Base-by-base conservation (phyloP, 495 filamentous ascomycete species). In the Aspergillus ellipticus region DNA sequence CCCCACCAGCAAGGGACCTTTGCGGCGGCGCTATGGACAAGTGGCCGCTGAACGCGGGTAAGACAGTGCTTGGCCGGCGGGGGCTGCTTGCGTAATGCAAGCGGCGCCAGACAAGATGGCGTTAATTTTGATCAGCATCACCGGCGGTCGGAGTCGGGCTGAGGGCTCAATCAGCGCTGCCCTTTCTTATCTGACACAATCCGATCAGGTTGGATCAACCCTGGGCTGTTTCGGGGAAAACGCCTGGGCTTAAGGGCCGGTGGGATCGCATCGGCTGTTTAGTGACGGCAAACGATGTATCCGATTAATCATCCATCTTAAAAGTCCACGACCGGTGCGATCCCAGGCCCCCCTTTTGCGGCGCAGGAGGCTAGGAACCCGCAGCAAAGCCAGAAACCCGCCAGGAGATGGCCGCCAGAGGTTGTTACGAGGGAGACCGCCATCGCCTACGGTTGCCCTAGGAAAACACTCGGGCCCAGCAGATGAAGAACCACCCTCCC, bases 11-110 rank as follows among this genome's bases (percentile, higher is more conserved):
- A 72, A 74, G 70, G 73, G 73, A 73, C 71, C 67, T 57, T 59
- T 51, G 59, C 61, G 51, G 62, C 51, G 49, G 50, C 63, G 62
- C 65, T 64, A 65, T 70, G 66, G 65, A 67, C 69, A 70, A 67
- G 60, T 67, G 68, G 65, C 61, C 58, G 60, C 67, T 65, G 70
- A 69, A 64, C 63, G 68, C 69, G 68, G 69, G 71, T 67, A 50
- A 54, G 60, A 67, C 58, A 69, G 70, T 60, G 56, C 72, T 59
- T 62, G 59, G 60, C 67, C 58, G 56, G 60, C 53, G 65, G 59
- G 51, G 59, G 51, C 64, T 70, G 73, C 73, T 75, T 75, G 73
- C 73, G 73, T 75, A 75, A 75, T 73, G 71, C 65, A 47, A 39
- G 42, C 55, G 56, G 61, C 55, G 46, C 54, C 50, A 60, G 56